Evolutionary conservation across 139 green algal species (phyloP).

Genomic region (Chlamydomonas applanata): DNA sequence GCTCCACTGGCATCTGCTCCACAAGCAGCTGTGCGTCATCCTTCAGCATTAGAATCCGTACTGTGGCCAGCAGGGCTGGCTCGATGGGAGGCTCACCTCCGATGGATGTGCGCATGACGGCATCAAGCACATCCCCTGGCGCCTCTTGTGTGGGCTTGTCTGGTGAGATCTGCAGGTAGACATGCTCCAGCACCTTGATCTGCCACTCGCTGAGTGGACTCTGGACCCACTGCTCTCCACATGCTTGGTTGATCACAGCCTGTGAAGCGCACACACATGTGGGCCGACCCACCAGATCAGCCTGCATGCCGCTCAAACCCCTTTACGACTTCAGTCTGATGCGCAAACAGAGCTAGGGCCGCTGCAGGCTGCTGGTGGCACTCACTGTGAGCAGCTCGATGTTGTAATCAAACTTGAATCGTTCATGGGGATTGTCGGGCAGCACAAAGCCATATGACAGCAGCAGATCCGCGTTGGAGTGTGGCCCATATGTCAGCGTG

Average conservation of each 20-base stretch:
- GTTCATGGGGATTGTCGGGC: constrained; percentile 37
- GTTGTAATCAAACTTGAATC: constrained; percentile 29
- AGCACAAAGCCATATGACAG: constrained; percentile 56
- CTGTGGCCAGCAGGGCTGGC: constrained; percentile 25
- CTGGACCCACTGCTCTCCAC: constrained; percentile 7
- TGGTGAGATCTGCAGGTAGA: background rate
- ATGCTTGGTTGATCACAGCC: constrained; percentile 6
- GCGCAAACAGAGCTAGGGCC: background rate
- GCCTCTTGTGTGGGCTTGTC: background rate
- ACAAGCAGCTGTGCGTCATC: background rate
- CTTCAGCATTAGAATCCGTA: constrained; percentile 32
- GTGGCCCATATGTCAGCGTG: constrained; percentile 41
- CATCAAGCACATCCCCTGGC: too few relatives aligned
- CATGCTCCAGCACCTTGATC: background rate
- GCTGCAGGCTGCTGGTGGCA: background rate
- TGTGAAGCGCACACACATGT: background rate
- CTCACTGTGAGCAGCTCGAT: constrained; percentile 32
- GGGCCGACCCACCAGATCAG: background rate
- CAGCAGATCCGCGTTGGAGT: constrained; percentile 54
- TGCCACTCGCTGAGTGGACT: background rate
- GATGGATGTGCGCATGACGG: too few relatives aligned
- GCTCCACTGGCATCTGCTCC: background rate
- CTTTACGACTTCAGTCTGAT: background rate
- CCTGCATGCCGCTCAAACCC: background rate
- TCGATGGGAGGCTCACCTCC: constrained; percentile 15